A percentile compares a stretch with the other conserved stretches of the same genome.
Conservation (phyloP, 2,329 filamentous ascomycete genomes). For the Huntiella bhutanensis region DNA sequence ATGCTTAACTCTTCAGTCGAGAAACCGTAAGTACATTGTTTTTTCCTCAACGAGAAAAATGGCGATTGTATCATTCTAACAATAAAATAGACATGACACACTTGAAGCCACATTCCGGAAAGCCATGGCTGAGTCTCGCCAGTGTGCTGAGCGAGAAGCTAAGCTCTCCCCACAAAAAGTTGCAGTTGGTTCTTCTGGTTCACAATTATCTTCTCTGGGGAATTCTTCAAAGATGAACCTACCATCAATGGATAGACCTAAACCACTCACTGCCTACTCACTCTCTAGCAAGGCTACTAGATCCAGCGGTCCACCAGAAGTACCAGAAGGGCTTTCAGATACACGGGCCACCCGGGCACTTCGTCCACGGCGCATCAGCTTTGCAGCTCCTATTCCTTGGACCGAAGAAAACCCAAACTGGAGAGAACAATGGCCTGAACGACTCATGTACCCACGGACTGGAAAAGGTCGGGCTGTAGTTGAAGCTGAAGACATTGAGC, state of each 20-base stretch:
- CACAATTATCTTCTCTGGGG: too few relatives aligned
- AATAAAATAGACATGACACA: background rate
- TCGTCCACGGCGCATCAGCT: slow-evolving; percentile 13
- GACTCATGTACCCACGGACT: slow-evolving; percentile 40
- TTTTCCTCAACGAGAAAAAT: too few relatives aligned
- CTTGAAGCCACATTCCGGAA: background rate
- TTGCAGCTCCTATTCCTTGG: slow-evolving; percentile 21
- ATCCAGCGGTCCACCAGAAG: slow-evolving; percentile 3
- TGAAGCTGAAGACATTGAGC: slow-evolving; percentile 50
- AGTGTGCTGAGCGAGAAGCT: background rate
- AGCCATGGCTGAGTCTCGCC: background rate
- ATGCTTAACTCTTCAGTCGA: background rate
- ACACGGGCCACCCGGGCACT: background rate
- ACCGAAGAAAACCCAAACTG: slow-evolving; percentile 31
- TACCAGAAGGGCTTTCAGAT: background rate
- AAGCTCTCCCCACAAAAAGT: background rate
- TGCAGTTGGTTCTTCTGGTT: too few relatives aligned
- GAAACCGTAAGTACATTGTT: background rate
- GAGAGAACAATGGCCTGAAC: slow-evolving; percentile 32
- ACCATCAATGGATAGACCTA: background rate
- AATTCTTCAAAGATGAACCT: too few relatives aligned
- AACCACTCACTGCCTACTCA: background rate
- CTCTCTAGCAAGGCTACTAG: slow-evolving; percentile 3
- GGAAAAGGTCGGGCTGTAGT: slow-evolving; percentile 46
- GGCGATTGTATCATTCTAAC: background rate